Evolutionary conservation across 106 monocot genomes (phyloP), one percentile per base, ranked within the genome.

Genomic region (Iris macrosiphon): DNA sequence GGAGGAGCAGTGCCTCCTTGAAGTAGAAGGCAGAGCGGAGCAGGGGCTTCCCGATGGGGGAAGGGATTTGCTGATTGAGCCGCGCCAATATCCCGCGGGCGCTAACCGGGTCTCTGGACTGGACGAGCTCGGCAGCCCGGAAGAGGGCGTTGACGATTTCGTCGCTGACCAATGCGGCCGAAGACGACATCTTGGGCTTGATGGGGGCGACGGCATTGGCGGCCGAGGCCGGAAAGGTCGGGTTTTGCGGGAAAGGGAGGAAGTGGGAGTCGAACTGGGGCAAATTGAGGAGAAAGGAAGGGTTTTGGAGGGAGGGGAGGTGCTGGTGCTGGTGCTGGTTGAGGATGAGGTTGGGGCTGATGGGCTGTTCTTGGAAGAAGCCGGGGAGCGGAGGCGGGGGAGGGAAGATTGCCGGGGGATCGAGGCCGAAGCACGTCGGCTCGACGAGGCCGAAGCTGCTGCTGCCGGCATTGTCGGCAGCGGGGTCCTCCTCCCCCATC

Each of bases 51-150:
- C 96, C 96, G 17, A 53, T 7, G 15, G 73, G 72, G 35, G 77
- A 75, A 40, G 77, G 80, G 66, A 90, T 79, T 61, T 73, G 78
- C 21, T 91, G 96, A 98, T 98, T 98, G 96, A 98, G 96, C 96
- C 96, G 96, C 90, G 96, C 90, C 96, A 96, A 98, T 98, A 98
- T 98, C 96, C 58, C 87, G 54, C 69, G 77, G 70, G 96, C 87
- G 69, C 82, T 69, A 39, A 62, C 54, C 65, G 46, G 57, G 57
- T 90, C 81, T 19, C 96, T 78, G 42, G 80, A 59, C 61, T 90
- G 90, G 48, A 87, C 54, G 15, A 83, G 62, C 76, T 86, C 76
- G 1, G 96, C 96, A 15, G 86, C 96, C 68, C 80, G 71, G 53
- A 77, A 62, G 29, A 96, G 81, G 66, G 71, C 79, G 37, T 90